phyloP scores from a whole-genome alignment of 371 early-diverging fungal species.

The Rhizopus sp. region DNA sequence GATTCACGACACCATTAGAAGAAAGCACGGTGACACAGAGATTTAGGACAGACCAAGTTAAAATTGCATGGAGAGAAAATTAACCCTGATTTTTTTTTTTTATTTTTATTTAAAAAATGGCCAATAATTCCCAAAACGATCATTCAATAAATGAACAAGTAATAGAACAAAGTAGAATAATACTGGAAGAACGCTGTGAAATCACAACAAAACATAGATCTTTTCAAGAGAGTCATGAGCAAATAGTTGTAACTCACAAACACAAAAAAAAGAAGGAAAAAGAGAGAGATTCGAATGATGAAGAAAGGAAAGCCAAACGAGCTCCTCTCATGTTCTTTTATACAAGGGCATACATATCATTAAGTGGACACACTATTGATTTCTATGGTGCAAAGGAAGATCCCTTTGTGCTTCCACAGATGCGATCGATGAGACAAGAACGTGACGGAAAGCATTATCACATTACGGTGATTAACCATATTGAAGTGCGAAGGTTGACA shows the following conservation, averaged over 20 bases:
- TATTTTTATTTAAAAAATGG: background rate
- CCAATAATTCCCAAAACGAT: background rate
- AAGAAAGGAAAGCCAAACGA: background rate
- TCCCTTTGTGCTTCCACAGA: background rate
- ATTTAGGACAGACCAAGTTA: constrained; percentile 92
- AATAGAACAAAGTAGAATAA: no score
- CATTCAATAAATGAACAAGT: no score
- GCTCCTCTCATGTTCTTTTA: background rate
- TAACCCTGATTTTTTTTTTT: background rate
- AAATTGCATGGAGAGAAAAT: constrained; percentile 84
- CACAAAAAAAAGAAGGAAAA: background rate
- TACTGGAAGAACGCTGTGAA: no score
- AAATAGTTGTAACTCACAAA: background rate
- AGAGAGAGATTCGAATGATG: background rate
- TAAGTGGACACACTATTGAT: background rate
- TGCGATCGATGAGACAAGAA: background rate
- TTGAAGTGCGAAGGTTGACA: constrained; percentile 4
- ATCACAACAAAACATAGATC: background rate
- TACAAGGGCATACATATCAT: background rate
- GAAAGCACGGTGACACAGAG: constrained; percentile 96
- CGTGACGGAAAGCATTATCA: constrained; percentile 14
- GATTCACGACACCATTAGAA: constrained; percentile 73
- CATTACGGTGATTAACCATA: constrained; percentile 22
- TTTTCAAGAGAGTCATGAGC: background rate
- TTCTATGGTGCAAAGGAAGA: background rate